Evolutionary conservation across 805 yeast species (phyloP), one percentile per base, ranked within the genome.

Genomic region (Saccharomyces mikatae): DNA sequence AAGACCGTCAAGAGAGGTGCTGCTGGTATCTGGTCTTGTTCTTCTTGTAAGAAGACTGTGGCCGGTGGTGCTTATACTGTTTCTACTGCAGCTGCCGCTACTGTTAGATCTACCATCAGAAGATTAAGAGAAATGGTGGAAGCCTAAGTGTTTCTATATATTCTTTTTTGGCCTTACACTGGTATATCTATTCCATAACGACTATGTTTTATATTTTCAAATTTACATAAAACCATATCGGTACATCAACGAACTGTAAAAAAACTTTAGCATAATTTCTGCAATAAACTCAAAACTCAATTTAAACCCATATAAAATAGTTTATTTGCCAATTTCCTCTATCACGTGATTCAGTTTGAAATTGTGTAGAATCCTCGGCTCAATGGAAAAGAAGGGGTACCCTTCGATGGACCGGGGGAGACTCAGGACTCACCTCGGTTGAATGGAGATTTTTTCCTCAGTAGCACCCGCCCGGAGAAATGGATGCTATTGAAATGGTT

Each of bases 31-130:
- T 94, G 99, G 99, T 77, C 80, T 75, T 94, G 99, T 84, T 81
- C 83, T 79, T 80, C 96, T 67, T 92, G 99, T 82, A 80, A 79
- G 72, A 94, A 89, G 87, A 87, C 96, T 68, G 89, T 94, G 74
- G 99, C 99, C 72, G 99, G 99, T 78, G 99, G 99, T 84, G 99
- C 99, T 80, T 94, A 94, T 91, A 84, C 97, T 73, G 91, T 94
- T 68, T 86, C 96, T 75, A 94, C 99, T 71, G 94, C 99, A 74
- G 97, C 99, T 77, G 99, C 99, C 75, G 96, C 97, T 79, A 94
- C 99, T 71, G 97, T 91, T 79, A 91, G 99, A 87, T 94, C 99
- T 64, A 92, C 99, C 79, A 94, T 94, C 83, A 92, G 99, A 86
- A 96, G 99, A 87, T 89, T 94, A 80, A 90, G 99, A 86, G 99